Base-by-base conservation (phyloP, 805 yeast species). In the Scheffersomyces ergatensis region DNA sequence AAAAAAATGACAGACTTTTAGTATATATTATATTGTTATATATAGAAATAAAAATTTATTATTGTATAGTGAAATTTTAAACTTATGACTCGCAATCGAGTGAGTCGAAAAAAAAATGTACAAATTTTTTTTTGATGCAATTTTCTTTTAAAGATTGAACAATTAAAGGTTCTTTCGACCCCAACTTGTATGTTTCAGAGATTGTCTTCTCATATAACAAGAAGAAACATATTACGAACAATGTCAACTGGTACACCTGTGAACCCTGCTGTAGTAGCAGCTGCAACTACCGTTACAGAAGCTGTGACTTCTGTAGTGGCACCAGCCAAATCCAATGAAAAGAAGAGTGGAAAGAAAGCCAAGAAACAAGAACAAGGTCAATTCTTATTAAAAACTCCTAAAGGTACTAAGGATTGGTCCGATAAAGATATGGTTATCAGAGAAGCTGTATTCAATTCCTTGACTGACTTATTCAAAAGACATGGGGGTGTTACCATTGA, bases 401-500 rank as follows among this genome's bases (percentile, higher is more conserved):
- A 93, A 63, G 99, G 99, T 49, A 70, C 98, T 52, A 90, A 89
- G 64, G 99, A 93, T 65, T 93, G 99, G 99, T 88, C 96, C 48
- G 99, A 93, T 55, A 85, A 85, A 62, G 99, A 93, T 62, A 93
- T 93, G 98, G 85, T 89, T 30, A 80, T 93, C 51, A 82, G 99
- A 65, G 92, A 87, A 54, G 93, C 86, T 30, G 78, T 93, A 45
- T 93, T 93, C 63, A 69, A 73, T 38, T 77, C 89, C 8, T 67
- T 93, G 46, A 78, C 90, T 13, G 55, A 69, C 2, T 65, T 93
- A 37, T 93, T 93, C 77, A 85, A 89, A 65, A 84, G 89, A 54
- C 99, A 93, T 65, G 99, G 99, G 47, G 99, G 95, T 65, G 96
- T 89, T 25, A 92, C 99, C 32, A 89, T 93, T 49, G 99, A 93